Percentiles rank a stretch among this genome's conserved stretches.
phyloP scores from a whole-genome alignment of 139 green algal genomes.

The Choricystis sp. region DNA sequence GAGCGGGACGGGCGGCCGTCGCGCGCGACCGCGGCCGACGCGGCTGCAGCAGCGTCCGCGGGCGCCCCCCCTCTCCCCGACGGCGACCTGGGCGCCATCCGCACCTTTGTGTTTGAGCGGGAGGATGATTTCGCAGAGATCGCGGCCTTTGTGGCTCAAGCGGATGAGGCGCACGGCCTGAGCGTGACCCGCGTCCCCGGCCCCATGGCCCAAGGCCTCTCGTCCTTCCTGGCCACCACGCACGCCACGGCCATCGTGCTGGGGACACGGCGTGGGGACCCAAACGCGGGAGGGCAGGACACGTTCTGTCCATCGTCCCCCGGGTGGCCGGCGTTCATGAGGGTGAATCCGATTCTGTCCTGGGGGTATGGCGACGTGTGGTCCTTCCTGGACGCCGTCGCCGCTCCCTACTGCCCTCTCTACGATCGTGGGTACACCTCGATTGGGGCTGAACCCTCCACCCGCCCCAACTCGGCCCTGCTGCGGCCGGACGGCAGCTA shows the following conservation, averaged over 20 bases:
- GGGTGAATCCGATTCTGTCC: slow-evolving; percentile 88
- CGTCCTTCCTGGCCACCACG: slow-evolving; percentile 23
- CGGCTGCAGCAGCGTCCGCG: too few species aligned
- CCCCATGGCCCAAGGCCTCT: slow-evolving; percentile 60
- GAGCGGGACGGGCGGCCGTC: not conserved
- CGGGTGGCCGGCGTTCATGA: slow-evolving; percentile 93
- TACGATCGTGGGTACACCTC: slow-evolving; percentile 85
- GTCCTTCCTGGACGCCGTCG: slow-evolving; percentile 49
- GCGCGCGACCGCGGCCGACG: too few species aligned
- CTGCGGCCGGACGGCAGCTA: slow-evolving; percentile 46
- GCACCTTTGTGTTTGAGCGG: slow-evolving; percentile 60
- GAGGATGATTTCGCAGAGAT: slow-evolving; percentile 62
- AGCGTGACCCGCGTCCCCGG: slow-evolving; percentile 32
- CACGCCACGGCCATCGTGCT: slow-evolving; percentile 54
- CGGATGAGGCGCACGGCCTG: slow-evolving; percentile 32
- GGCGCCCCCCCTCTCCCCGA: too few species aligned
- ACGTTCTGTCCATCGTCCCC: slow-evolving; percentile 68
- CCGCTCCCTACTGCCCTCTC: slow-evolving; percentile 60
- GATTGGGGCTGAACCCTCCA: slow-evolving; percentile 52
- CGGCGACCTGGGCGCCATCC: slow-evolving; percentile 33
- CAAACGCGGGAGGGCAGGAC: slow-evolving; percentile 63
- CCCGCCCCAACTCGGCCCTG: slow-evolving; percentile 56
- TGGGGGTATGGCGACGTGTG: slow-evolving; percentile 91
- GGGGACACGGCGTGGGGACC: slow-evolving; percentile 69
- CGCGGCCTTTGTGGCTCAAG: slow-evolving; percentile 21